Evolutionary conservation across 768 basidiomycete species (phyloP).

Genomic region (Gymnopilus dilepis): DNA sequence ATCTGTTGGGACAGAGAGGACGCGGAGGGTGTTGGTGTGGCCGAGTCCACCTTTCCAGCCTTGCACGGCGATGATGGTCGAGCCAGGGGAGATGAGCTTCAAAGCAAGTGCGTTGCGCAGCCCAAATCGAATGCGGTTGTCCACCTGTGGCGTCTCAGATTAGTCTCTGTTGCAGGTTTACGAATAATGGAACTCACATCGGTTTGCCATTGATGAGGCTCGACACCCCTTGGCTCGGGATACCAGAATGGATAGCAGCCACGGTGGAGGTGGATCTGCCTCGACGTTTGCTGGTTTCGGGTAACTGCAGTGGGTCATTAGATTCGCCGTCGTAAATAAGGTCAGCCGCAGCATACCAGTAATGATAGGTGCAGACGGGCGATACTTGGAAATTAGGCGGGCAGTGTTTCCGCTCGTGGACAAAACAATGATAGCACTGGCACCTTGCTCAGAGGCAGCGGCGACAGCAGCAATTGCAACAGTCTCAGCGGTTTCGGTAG

Average conservation of each 20-base stretch:
- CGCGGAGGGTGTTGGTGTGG: conserved; percentile 90
- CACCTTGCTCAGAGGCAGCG: conserved; percentile 93
- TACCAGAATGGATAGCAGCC: conserved; percentile 98
- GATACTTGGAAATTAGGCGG: conserved; percentile 94
- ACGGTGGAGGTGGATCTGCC: conserved; percentile 96
- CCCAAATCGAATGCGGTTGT: conserved; percentile 90
- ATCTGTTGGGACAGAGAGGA: conserved; percentile 85
- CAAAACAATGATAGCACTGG: conserved; percentile 93
- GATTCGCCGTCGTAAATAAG: conserved; percentile 1
- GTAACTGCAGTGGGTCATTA: conserved; percentile 64
- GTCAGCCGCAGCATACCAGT: conserved; percentile 61
- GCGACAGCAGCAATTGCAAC: conserved; percentile 96
- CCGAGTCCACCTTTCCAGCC: conserved; percentile 99
- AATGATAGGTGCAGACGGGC: conserved; percentile 92
- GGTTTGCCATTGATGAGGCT: conserved; percentile 92
- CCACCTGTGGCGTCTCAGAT: conserved; percentile 56
- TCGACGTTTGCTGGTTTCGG: conserved; percentile 92
- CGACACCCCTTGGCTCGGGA: conserved; percentile 89
- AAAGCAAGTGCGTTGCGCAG: conserved; percentile 82
- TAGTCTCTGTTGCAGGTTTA: background rate
- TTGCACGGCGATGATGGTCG: conserved; percentile 93
- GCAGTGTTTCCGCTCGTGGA: conserved; percentile 98
- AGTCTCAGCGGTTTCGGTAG: conserved; percentile 94
- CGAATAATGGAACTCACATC: conserved; percentile 66
- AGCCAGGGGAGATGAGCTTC: conserved; percentile 87